These are phyloP conservation scores for Trichomonascus vanleenenianus DNA, from an alignment of 805 yeast species.

Conservation along the genomic window DNA sequence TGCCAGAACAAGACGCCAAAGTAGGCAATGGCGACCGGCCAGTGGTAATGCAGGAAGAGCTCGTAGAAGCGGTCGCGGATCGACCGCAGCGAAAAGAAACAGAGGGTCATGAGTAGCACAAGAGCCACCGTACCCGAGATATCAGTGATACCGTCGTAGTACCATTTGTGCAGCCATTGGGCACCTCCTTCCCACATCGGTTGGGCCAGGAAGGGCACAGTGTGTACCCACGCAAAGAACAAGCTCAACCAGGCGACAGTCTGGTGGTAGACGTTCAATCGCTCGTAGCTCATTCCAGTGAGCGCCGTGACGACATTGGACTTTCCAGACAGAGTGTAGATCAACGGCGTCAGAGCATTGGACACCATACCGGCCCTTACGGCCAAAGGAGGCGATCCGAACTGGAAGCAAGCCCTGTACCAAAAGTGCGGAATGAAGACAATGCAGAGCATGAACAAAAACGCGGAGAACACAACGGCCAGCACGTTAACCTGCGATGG, in stretches of 20 bases:
- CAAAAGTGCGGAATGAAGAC: conserved; percentile 13
- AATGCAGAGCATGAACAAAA: conserved; percentile 6
- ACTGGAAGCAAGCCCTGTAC: conserved; percentile 14
- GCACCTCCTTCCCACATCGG: conserved; percentile 16
- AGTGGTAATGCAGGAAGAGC: conserved; percentile 14
- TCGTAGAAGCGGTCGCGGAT: conserved; percentile 14
- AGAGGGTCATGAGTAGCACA: conserved; percentile 8
- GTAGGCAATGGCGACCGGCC: conserved; percentile 16
- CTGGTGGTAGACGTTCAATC: conserved; percentile 14
- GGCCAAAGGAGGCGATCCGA: conserved; percentile 18
- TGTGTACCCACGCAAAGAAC: conserved; percentile 14
- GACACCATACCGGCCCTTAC: conserved; percentile 16
- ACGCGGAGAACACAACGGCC: conserved; percentile 4
- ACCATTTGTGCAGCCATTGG: conserved; percentile 1
- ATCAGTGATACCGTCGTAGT: not conserved
- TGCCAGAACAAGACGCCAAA: conserved; percentile 16
- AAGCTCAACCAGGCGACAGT: conserved; percentile 13
- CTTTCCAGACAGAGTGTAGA: conserved; percentile 16
- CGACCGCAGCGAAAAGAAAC: conserved; percentile 10
- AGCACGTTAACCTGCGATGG: conserved; percentile 11
- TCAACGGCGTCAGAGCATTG: conserved; percentile 18
- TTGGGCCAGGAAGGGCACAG: conserved; percentile 12
- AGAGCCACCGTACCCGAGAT: conserved; percentile 9
- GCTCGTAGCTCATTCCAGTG: conserved; percentile 17
- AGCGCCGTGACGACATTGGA: conserved; percentile 12